These are phyloP conservation scores for Thermothielavioides terrestris DNA, from an alignment of 495 filamentous ascomycete genomes.

Conservation along the genomic window DNA sequence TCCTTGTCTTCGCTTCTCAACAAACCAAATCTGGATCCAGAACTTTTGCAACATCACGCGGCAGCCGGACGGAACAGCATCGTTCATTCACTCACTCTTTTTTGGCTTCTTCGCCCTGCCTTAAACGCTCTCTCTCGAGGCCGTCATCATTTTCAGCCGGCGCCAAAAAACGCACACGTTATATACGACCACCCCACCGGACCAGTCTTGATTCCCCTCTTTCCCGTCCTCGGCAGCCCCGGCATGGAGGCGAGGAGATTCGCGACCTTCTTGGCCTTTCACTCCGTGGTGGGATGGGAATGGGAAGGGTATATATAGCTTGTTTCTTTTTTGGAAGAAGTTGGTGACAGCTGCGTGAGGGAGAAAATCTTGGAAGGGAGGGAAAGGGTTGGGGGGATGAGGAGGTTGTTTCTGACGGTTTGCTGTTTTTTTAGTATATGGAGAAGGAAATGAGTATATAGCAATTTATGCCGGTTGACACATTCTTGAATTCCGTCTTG, in stretches of 20 bases:
- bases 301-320: background rate
- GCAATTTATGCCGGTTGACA: conserved; percentile 2
- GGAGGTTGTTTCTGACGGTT: background rate
- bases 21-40: no score
- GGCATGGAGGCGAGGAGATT: background rate
- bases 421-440: background rate
- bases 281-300: background rate
- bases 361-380: background rate
- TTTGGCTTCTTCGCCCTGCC: no score
- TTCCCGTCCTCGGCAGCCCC: no score
- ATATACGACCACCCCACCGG: no score
- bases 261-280: conserved; percentile 10
- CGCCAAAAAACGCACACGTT: no score
- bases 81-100: no score
- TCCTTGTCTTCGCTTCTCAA: no score
- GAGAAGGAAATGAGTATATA: conserved; percentile 2
- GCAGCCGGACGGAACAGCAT: no score
- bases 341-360: background rate
- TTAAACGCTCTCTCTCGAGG: no score
- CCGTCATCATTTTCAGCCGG: no score
- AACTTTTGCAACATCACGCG: no score
- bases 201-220: no score
- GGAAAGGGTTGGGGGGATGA: background rate
- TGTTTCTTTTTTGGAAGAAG: background rate
- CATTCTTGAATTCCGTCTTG: background rate